phyloP scores from a whole-genome alignment of 192 early-diverging fungal genomes.

The Coemansia sp. region DNA sequence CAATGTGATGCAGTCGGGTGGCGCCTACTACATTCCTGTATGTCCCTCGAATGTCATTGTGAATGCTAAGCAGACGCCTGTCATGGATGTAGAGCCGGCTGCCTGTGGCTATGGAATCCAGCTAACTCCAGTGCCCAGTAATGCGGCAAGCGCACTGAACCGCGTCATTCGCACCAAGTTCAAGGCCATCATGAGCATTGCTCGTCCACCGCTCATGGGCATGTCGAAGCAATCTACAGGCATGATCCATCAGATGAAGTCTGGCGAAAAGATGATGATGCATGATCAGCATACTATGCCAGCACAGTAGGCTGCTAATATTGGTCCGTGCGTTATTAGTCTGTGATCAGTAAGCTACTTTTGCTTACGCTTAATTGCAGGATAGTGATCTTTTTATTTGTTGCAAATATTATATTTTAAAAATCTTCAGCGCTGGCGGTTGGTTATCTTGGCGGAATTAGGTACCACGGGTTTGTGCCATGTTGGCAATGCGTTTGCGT shows the following conservation, averaged over 20 bases:
- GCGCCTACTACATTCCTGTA: constrained; percentile 22
- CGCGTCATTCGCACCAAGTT: constrained; percentile 6
- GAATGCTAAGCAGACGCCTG: not conserved
- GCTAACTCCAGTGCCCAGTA: constrained; percentile 20
- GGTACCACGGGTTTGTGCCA: no score
- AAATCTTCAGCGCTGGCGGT: no score
- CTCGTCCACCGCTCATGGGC: not conserved
- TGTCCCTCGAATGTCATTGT: constrained; percentile 10
- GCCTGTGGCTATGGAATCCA: constrained; percentile 22
- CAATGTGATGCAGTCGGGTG: constrained; percentile 15
- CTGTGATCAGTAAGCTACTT: not conserved
- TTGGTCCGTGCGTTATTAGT: no score
- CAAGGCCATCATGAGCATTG: constrained; percentile 2
- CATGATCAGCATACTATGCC: no score
- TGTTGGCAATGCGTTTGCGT: no score
- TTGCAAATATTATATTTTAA: no score
- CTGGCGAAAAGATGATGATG: no score
- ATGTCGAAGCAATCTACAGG: not conserved
- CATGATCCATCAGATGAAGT: no score
- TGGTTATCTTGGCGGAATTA: no score
- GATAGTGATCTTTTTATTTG: not conserved
- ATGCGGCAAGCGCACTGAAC: constrained; percentile 6
- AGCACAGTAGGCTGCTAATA: no score
- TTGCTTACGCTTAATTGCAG: not conserved
- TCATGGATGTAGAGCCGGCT: not conserved